phyloP scores from a whole-genome alignment of 176 grass and related monocot species.

The Rhynchospora pubera region DNA sequence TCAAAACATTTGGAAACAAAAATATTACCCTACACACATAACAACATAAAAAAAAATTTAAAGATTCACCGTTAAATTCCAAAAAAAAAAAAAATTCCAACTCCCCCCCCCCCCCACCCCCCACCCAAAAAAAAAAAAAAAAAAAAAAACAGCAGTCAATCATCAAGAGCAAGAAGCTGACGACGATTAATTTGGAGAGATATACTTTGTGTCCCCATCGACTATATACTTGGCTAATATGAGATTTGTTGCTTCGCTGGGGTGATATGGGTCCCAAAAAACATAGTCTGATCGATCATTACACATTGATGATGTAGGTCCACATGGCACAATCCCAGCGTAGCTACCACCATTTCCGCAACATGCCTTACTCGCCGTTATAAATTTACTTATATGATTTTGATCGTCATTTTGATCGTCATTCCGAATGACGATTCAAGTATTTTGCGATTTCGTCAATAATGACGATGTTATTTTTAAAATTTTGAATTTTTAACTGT shows the following conservation, averaged over 20 bases:
- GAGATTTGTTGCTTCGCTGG: slow-evolving; percentile 71
- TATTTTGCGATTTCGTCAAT: no score
- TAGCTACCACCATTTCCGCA: slow-evolving; percentile 71
- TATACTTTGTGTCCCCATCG: slow-evolving; percentile 68
- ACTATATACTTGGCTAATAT: slow-evolving; percentile 69
- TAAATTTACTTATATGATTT: no score
- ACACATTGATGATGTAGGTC: slow-evolving; percentile 63
- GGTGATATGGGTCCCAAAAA: slow-evolving; percentile 95
- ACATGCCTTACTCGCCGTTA: slow-evolving; percentile 55
- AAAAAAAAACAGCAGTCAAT: not conserved
- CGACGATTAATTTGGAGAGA: slow-evolving; percentile 76
- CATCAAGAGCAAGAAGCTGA: slow-evolving; percentile 44
- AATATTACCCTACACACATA: not conserved
- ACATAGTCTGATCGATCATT: slow-evolving; percentile 37
- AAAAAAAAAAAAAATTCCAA: not conserved
- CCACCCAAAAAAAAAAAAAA: not conserved
- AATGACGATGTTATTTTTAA: no score
- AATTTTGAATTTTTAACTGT: no score
- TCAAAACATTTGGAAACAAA: not conserved
- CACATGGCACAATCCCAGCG: slow-evolving; percentile 66
- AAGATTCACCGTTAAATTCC: not conserved
- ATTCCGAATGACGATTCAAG: no score
- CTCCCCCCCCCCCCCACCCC: no score
- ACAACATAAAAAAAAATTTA: not conserved
- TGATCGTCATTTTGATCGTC: no score